phyloP scores from a whole-genome alignment of 306 rosid genomes.

The Corylus americana region DNA sequence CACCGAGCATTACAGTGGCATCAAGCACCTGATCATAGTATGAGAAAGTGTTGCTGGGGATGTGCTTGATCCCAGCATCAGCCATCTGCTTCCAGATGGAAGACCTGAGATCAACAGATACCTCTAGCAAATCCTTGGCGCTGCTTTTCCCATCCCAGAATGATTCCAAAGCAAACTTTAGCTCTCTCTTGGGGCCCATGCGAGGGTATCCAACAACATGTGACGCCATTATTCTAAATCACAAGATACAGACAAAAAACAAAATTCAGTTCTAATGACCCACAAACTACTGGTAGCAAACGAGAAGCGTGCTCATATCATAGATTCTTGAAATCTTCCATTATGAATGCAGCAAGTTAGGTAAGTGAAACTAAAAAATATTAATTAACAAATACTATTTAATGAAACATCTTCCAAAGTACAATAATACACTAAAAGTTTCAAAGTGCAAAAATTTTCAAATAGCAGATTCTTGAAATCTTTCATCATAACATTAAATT shows the following conservation, averaged over 20 bases:
- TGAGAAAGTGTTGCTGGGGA: slow-evolving; percentile 87
- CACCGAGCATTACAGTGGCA: slow-evolving; percentile 78
- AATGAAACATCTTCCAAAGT: no score
- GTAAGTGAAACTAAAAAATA: no score
- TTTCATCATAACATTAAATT: no score
- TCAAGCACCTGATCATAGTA: slow-evolving; percentile 84
- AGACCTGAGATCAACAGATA: slow-evolving; percentile 68
- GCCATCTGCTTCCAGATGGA: slow-evolving; percentile 94
- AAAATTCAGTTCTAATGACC: slow-evolving; percentile 14
- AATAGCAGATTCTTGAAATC: neutral
- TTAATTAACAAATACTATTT: no score
- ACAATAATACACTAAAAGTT: neutral
- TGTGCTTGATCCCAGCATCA: slow-evolving; percentile 75
- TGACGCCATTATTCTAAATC: slow-evolving; percentile 70
- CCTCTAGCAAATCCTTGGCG: slow-evolving; percentile 79
- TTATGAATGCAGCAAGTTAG: neutral
- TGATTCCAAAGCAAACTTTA: slow-evolving; percentile 86
- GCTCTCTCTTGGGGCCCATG: slow-evolving; percentile 97
- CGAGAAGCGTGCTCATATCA: neutral
- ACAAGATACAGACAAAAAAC: slow-evolving; percentile 21
- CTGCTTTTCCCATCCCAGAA: slow-evolving; percentile 92
- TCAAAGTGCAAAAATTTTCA: neutral
- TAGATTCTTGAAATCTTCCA: neutral
- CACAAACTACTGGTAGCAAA: neutral
- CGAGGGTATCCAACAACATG: slow-evolving; percentile 95